A percentile compares a stretch with the other conserved stretches of the same genome.
These are phyloP conservation scores for Diutina ranongensis DNA, from an alignment of 1,139 yeast genomes.

Conservation along the genomic window DNA sequence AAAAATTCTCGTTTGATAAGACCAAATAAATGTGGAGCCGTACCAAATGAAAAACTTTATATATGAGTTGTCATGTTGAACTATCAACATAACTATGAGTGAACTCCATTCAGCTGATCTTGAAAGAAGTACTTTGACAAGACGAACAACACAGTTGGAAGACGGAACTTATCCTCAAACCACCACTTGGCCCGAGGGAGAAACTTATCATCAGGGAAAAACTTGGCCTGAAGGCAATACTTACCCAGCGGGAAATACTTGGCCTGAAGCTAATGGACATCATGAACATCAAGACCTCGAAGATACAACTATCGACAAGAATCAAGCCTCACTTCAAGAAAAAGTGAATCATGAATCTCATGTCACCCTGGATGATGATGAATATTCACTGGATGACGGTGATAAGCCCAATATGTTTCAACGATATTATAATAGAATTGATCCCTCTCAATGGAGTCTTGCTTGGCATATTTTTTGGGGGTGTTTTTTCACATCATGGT, in stretches of 20 bases:
- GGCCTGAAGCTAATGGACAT: not conserved
- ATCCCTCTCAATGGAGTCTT: not conserved
- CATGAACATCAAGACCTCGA: not conserved
- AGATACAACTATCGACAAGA: not conserved
- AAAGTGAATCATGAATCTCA: too few relatives aligned
- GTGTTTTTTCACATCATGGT: slow-evolving; percentile 53
- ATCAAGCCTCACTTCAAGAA: too few relatives aligned
- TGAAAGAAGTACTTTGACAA: not conserved
- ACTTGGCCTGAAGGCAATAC: not conserved
- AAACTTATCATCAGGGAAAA: not conserved
- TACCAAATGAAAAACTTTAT: too few relatives aligned
- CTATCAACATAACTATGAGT: too few relatives aligned
- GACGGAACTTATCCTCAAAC: not conserved
- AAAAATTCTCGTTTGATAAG: too few relatives aligned
- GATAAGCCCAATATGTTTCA: not conserved
- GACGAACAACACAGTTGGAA: not conserved
- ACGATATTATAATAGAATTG: not conserved
- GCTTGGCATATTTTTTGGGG: slow-evolving; percentile 12
- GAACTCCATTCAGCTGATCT: not conserved
- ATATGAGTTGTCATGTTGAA: too few relatives aligned
- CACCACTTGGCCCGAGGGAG: not conserved
- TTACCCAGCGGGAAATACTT: not conserved
- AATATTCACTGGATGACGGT: not conserved
- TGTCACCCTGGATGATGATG: too few relatives aligned
- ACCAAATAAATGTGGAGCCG: too few relatives aligned